phyloP scores from a whole-genome alignment of 192 early-diverging fungal genomes.

The Chytriomyces sp. region DNA sequence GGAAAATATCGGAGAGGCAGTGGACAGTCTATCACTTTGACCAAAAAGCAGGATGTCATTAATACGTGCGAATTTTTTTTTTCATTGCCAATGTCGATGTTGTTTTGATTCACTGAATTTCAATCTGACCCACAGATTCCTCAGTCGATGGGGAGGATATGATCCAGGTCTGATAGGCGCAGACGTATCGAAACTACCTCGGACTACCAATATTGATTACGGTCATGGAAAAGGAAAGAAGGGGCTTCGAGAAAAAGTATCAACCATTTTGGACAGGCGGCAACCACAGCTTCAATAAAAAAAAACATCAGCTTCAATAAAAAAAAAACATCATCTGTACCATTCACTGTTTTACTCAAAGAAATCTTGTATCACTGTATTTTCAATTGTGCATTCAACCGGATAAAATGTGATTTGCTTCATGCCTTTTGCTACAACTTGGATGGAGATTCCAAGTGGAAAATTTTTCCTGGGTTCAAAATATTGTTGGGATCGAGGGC shows the following conservation, averaged over 20 bases:
- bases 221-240: constrained; percentile 55
- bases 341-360: no score
- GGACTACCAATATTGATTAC: constrained; percentile 42
- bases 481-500: constrained; percentile 78
- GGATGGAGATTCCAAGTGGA: background rate
- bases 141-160: constrained; percentile 57
- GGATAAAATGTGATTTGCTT: no score
- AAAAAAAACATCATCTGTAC: background rate
- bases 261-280: constrained; percentile 40
- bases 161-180: constrained; percentile 45
- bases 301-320: no score
- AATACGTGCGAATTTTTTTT: constrained; percentile 27
- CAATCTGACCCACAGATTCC: constrained; percentile 26
- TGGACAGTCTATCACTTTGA: constrained; percentile 16
- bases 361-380: no score
- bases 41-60: constrained; percentile 25
- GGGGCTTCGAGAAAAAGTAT: constrained; percentile 54
- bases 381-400: no score
- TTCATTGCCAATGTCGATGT: background rate
- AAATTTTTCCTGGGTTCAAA: constrained; percentile 46
- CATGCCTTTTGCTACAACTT: constrained; percentile 14
- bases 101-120: background rate
- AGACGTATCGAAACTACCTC: constrained; percentile 15
- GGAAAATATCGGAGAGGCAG: constrained; percentile 21
- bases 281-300: background rate